These are phyloP conservation scores for Backusella tuberculispora DNA, from an alignment of 192 early-diverging fungal genomes.

Conservation along the genomic window DNA sequence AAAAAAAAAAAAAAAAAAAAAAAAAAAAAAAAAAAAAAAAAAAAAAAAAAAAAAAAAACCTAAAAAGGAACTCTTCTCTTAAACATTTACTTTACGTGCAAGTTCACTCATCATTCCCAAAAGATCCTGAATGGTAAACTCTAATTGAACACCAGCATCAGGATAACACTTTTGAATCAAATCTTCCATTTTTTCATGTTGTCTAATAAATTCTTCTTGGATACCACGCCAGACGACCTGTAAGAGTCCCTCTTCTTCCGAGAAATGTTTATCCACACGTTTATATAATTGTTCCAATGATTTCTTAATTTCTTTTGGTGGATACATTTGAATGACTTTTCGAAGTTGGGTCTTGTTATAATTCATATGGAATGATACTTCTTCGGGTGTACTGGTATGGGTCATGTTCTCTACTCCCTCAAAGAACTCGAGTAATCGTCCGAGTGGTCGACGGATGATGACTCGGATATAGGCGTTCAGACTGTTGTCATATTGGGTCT, in stretches of 20 bases:
- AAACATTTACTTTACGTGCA: constrained; percentile 36
- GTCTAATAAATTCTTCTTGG: constrained; percentile 81
- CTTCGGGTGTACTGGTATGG: constrained; percentile 75
- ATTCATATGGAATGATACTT: constrained; percentile 80
- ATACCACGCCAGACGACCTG: constrained; percentile 93
- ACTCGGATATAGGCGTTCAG: constrained; percentile 84
- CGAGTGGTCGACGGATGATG: constrained; percentile 88
- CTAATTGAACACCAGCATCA: constrained; percentile 77
- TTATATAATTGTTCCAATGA: constrained; percentile 83
- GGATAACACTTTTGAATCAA: constrained; percentile 87
- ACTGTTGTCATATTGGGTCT: constrained; percentile 78
- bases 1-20: too few species aligned
- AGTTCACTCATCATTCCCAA: constrained; percentile 71
- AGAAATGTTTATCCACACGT: constrained; percentile 94
- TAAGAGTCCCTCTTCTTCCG: constrained; percentile 78
- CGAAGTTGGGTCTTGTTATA: constrained; percentile 84
- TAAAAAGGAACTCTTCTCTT: not conserved
- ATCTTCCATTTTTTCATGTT: constrained; percentile 81
- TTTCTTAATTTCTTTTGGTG: constrained; percentile 81
- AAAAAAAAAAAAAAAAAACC: too few species aligned
- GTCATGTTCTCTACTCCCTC: constrained; percentile 91
- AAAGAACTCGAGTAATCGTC: constrained; percentile 92
- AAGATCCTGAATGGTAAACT: constrained; percentile 86
- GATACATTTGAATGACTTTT: constrained; percentile 84
- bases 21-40: too few species aligned